Evolutionary conservation across 768 basidiomycete genomes (phyloP), one percentile per base, ranked within the genome.

Genomic region (Naganishia onofrii): DNA sequence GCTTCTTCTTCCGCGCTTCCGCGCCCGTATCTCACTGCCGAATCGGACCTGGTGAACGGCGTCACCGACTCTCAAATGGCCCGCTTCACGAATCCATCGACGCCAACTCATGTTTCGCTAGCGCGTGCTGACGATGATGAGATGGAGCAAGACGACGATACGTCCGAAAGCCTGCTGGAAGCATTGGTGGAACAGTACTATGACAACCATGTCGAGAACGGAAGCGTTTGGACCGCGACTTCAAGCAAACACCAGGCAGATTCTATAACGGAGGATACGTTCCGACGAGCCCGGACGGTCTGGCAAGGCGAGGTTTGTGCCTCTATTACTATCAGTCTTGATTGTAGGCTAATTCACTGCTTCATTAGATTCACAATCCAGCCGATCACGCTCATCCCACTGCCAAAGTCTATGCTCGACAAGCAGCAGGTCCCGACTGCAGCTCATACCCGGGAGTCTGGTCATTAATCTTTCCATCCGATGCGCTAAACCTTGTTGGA

Each of bases 401-500:
- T 21, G 63, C 67, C 15, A 32, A 51, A 42, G 70, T 72, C 34
- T 54, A 67, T 38, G 66, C 70, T 6, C 57, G 69, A 52, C 67
- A 70, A 69, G 63, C 65, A 4, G 71, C 42, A 21, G 71, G 70
- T 32, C 73, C 42, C 38, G 57, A 46, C 54, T 54, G 66, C 21
- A 42, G 71, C 26, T 1, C 65, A 17, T 60, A 52, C 9, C 66
- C 64, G 32, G 29, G 57, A 12, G 44, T 52, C 3, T 79, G 76
- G 77, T 42, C 69, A 3, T 6, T 72, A 15, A 66, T 80, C 2
- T 71, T 78, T 1, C 78, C 78, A 4, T 66, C 71, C 32, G 28
- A 67, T 2, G 56, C 65, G 28, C 73, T 80, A 57, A 70, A 67
- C 7, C 75, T 78, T 51, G 74, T 73, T 4, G 79, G 78, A 38